phyloP scores from a whole-genome alignment of 2,329 filamentous ascomycete genomes.

The Alternaria tenuissima region DNA sequence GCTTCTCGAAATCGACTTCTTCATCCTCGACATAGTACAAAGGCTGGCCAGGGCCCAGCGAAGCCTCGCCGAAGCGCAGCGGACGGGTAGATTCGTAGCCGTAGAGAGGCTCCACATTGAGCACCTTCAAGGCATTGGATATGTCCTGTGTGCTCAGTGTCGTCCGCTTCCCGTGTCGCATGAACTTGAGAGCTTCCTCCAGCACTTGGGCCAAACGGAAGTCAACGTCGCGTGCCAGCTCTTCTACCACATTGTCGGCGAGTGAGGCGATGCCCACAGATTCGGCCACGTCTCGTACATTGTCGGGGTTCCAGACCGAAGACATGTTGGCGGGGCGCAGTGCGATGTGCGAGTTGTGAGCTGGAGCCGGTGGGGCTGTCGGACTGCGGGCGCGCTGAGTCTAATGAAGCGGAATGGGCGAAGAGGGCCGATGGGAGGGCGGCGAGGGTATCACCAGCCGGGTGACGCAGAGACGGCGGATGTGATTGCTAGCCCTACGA shows the following conservation, averaged over 20 bases:
- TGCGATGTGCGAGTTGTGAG: constrained; percentile 16
- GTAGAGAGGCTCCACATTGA: constrained; percentile 94
- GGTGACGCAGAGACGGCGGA: constrained; percentile 37
- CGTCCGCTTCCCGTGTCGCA: constrained; percentile 89
- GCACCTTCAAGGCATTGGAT: constrained; percentile 80
- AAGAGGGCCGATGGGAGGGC: constrained; percentile 27
- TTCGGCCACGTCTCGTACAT: constrained; percentile 94
- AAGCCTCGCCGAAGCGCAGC: constrained; percentile 91
- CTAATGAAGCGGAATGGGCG: constrained; percentile 21
- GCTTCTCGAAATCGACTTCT: constrained; percentile 97
- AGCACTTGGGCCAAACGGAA: constrained; percentile 94
- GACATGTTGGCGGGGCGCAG: constrained; percentile 37
- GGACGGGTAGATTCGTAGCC: constrained; percentile 94
- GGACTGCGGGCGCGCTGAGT: constrained; percentile 16
- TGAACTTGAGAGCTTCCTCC: constrained; percentile 92
- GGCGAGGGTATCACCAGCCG: constrained; percentile 36
- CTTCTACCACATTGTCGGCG: constrained; percentile 84
- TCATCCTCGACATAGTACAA: constrained; percentile 98
- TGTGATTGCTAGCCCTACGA: constrained; percentile 44
- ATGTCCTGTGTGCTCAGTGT: constrained; percentile 89
- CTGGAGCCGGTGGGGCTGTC: constrained; percentile 20
- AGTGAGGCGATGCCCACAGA: constrained; percentile 87
- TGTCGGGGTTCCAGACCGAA: constrained; percentile 93
- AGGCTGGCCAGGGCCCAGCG: constrained; percentile 89
- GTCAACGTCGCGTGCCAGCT: constrained; percentile 91